Base-by-base conservation (phyloP, 2,329 filamentous ascomycete species). In the Colletotrichum sp. region DNA sequence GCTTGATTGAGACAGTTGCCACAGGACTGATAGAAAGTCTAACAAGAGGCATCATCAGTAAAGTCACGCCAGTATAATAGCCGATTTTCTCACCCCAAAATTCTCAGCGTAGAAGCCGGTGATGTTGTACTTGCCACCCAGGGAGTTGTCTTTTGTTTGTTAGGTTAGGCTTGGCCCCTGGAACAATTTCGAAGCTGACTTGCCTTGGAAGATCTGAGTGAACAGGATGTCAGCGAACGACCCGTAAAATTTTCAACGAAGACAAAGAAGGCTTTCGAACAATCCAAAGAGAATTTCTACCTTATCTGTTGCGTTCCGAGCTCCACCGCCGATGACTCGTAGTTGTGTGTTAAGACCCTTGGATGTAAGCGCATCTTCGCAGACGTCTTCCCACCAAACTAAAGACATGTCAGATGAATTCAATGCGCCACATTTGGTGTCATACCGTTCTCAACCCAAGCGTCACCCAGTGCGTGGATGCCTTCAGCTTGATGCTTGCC, bases 401-500 rank as follows among this genome's bases (percentile, higher is more conserved):
- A 1, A 49, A 25, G 30, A 5, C 25, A 13, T 2, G 44, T 36
- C 29, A 66, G 59, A 22, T 25, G 11, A 0, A 15, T 11, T 3
- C 8, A 0, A 52, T 52, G 44, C 3, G 44, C 44, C 0, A 0
- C 44, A 52, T 52, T 7, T 52, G 44, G 12, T 16, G 34, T 1
- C 75, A 29, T 66, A 82, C 81, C 81, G n/a, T 82, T 82, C 67
- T 82, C 81, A 0, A 82, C 80, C 81, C 81, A 82, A 2, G 81
- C 81, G 19, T 82, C 81, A 3, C 81, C 81, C 6, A 82, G 57
- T 8, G 82, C 82, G 32, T 83, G 82, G 8, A 83, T 82, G 4
- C 82, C 82, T 68, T 83, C 81, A 3, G 82, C 80, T 16, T 86
- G 84, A 72, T 86, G 77, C 61, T 80, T 80, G 44, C 85, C 85